Base-by-base conservation (phyloP, 2,329 filamentous ascomycete genomes). In the Lachnellula occidentalis region DNA sequence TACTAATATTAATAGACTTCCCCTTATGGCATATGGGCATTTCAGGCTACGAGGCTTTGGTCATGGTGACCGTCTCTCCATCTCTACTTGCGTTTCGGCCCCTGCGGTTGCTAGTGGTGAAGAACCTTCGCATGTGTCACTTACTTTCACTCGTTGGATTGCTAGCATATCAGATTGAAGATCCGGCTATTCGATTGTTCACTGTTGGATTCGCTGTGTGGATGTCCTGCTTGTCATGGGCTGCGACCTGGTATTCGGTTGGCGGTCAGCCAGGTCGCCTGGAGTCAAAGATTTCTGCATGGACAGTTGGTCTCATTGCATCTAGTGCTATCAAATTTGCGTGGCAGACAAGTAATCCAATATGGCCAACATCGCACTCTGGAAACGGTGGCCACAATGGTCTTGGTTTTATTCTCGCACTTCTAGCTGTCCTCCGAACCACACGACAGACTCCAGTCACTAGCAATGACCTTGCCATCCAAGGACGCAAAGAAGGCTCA, bases 11-110 rank as follows among this genome's bases (percentile, higher is more conserved):
- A 15, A 36, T 59, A 90, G 87, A 95, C 72, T 99, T 99, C 70
- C 94, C 94, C 14, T 81, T 99, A 11, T 99, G 94, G 94, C 85
- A 96, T 70, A 99, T 99, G 94, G 94, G 94, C 27, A 95, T 99
- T 57, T 97, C 92, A 4, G 94, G 94, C 59, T 99, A 94, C 68
- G 94, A 99, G 73, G 87, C 85, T 43, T 78, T 95, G 61, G 86
- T 99, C 66, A 87, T 97, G 83, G 82, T 81, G 48, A 92, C 90
- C 3, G 72, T 92, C 50, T 88, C 92, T 4, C 94, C 94, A 0
- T 77, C 92, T 39, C 71, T 97, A 19, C 82, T 99, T 43, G 84
- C 79, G 21, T 86, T 91, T 58, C 79, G 78, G 46, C 76, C 85
- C 1, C 57, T 96, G 17, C 86, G 90, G 56, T 80, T 79, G 39